These are phyloP conservation scores for Talaromyces islandicus DNA, from an alignment of 2,329 filamentous ascomycete genomes.

Conservation along the genomic window DNA sequence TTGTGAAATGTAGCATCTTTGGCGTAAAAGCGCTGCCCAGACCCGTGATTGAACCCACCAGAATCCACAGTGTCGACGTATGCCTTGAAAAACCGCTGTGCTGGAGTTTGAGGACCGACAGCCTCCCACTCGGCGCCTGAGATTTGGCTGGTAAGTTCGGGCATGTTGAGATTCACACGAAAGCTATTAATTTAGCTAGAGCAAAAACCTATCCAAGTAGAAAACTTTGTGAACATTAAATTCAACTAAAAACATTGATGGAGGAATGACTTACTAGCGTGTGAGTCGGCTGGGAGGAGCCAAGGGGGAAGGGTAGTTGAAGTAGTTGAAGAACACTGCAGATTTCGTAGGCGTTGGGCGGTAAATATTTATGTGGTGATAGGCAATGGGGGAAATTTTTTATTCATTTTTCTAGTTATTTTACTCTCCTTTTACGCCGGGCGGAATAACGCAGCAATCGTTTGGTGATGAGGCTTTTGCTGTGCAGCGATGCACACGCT, in stretches of 20 bases:
- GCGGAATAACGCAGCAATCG: background rate
- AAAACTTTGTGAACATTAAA: background rate
- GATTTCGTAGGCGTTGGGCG: background rate
- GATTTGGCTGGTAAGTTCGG: slow-evolving; percentile 7
- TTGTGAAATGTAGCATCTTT: slow-evolving; percentile 9
- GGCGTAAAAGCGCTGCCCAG: slow-evolving; percentile 7
- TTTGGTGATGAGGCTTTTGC: background rate
- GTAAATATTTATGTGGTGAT: background rate
- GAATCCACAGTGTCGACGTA: slow-evolving; percentile 10
- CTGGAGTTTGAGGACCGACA: slow-evolving; percentile 5
- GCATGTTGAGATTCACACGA: background rate
- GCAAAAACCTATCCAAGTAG: too few species aligned
- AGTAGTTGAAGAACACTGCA: background rate
- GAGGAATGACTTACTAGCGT: background rate
- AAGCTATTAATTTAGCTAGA: too few species aligned
- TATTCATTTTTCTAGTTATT: too few species aligned
- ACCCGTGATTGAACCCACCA: slow-evolving; percentile 10
- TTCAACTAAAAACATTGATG: too few species aligned
- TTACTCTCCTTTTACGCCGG: background rate
- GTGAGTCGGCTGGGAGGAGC: background rate
- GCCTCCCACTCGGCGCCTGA: slow-evolving; percentile 5
- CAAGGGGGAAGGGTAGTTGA: background rate
- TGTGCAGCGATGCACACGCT: background rate
- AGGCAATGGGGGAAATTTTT: background rate
- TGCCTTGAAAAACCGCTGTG: slow-evolving; percentile 10